Evolutionary conservation across 148 eudicot species (phyloP).

Genomic region (Cornus florida): DNA sequence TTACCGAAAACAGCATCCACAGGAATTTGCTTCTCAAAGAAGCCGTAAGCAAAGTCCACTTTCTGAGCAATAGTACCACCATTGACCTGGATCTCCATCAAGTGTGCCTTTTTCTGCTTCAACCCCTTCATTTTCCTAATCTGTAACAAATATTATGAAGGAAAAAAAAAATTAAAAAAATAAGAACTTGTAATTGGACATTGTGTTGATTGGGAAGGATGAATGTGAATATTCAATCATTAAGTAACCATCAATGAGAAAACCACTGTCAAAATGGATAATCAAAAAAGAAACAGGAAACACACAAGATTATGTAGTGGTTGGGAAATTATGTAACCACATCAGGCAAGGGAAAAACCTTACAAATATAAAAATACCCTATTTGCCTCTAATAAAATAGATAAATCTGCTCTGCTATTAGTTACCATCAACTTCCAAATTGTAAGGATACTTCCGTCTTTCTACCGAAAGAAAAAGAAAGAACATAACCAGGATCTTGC

Average conservation of each 20-base stretch:
- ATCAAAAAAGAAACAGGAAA: background rate
- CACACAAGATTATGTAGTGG: background rate
- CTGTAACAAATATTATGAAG: conserved; percentile 19
- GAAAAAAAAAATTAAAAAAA: background rate
- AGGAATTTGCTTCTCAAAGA: conserved; percentile 72
- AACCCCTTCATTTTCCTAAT: conserved; percentile 73
- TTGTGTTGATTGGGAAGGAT: background rate
- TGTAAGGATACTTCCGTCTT: background rate
- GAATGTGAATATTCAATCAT: background rate
- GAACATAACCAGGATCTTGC: background rate
- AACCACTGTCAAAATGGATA: background rate
- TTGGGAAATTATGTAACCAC: background rate
- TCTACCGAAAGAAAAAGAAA: no score
- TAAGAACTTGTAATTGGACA: background rate
- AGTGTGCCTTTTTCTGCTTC: conserved; percentile 78
- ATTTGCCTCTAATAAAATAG: background rate
- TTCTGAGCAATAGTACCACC: conserved; percentile 63
- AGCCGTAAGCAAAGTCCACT: conserved; percentile 65
- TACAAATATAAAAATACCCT: background rate
- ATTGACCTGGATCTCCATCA: conserved; percentile 80
- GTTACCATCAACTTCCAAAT: background rate
- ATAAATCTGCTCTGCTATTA: background rate
- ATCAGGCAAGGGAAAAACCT: background rate
- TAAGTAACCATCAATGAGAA: background rate
- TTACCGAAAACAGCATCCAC: conserved; percentile 73